Conservation (phyloP, 805 yeast genomes). For the Candida maesae region DNA sequence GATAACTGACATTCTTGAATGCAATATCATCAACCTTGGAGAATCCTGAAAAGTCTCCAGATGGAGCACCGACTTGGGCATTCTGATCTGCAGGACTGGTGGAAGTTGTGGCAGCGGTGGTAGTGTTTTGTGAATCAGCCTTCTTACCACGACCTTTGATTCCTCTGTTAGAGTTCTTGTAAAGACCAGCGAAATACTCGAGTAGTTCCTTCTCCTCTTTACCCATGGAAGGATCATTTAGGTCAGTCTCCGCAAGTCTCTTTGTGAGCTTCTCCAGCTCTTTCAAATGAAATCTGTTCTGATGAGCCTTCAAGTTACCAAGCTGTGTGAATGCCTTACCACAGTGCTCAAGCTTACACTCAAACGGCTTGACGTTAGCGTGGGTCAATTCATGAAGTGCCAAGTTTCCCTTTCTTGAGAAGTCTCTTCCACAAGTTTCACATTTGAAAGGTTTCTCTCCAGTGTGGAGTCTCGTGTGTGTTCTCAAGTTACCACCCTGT, state of each 20-base stretch:
- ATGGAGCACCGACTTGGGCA: background rate
- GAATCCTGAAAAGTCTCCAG: background rate
- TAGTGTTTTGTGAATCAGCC: too few species aligned
- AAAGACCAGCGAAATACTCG: constrained; percentile 73
- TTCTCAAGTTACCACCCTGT: constrained; percentile 85
- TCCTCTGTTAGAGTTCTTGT: constrained; percentile 87
- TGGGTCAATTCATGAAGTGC: constrained; percentile 87
- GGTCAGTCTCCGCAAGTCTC: constrained; percentile 59
- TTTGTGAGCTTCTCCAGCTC: constrained; percentile 66
- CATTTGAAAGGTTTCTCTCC: constrained; percentile 91
- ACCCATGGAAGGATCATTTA: constrained; percentile 47
- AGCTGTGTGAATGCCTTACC: constrained; percentile 84
- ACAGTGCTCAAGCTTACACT: constrained; percentile 78
- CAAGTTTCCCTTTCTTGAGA: constrained; percentile 87
- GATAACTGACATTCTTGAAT: constrained; percentile 25
- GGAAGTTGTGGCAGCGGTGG: too few species aligned
- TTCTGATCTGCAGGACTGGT: constrained; percentile 2
- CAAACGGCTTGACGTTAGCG: constrained; percentile 70
- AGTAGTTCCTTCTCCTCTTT: constrained; percentile 63
- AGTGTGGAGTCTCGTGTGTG: constrained; percentile 82
- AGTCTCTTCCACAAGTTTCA: constrained; percentile 67
- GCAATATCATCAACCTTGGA: constrained; percentile 15
- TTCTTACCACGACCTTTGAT: constrained; percentile 86
- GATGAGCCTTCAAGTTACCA: constrained; percentile 93
- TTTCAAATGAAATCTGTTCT: constrained; percentile 78